Percentiles rank a stretch among this genome's conserved stretches.
Conservation (phyloP, 1,284 basidiomycete genomes). For the Sporisorium sorghi region DNA sequence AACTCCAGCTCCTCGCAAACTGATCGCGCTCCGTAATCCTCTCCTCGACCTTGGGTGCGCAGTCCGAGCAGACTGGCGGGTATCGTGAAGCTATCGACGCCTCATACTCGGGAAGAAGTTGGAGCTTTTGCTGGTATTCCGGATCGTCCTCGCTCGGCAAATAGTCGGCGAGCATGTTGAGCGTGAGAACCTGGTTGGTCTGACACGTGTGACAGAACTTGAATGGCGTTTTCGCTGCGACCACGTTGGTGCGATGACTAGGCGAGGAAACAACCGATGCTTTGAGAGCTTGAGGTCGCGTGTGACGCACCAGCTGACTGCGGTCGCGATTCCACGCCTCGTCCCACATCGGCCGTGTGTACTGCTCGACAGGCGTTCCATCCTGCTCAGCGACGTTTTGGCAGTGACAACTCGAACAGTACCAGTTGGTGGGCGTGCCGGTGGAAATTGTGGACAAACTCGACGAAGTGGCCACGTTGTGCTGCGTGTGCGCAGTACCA, state of each 20-base stretch:
- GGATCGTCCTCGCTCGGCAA: constrained; percentile 47
- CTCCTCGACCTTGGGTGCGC: constrained; percentile 37
- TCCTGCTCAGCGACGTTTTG: constrained; percentile 50
- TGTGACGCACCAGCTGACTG: constrained; percentile 28
- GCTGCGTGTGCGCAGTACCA: not conserved
- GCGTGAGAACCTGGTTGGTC: constrained; percentile 60
- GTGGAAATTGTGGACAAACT: constrained; percentile 40
- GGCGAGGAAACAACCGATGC: not conserved
- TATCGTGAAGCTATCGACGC: constrained; percentile 55
- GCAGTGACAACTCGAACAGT: constrained; percentile 57
- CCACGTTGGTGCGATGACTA: not conserved
- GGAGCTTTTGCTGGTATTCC: constrained; percentile 40
- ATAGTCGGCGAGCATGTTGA: constrained; percentile 62
- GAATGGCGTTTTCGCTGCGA: constrained; percentile 2
- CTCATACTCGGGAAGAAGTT: constrained; percentile 37
- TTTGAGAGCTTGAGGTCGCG: constrained; percentile 7
- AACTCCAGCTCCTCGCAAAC: constrained; percentile 45
- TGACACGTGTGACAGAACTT: constrained; percentile 61
- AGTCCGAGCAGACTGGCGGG: constrained; percentile 52
- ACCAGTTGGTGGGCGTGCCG: constrained; percentile 58
- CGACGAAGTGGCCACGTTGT: constrained; percentile 21
- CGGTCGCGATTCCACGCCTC: constrained; percentile 42
- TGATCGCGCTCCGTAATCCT: constrained; percentile 41
- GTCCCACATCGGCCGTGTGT: constrained; percentile 56
- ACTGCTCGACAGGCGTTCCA: constrained; percentile 45